These are phyloP conservation scores for Bryoerythrophyllum caledonicum DNA, from an alignment of 225 moss, liverwort and hornwort species.

Conservation along the genomic window DNA sequence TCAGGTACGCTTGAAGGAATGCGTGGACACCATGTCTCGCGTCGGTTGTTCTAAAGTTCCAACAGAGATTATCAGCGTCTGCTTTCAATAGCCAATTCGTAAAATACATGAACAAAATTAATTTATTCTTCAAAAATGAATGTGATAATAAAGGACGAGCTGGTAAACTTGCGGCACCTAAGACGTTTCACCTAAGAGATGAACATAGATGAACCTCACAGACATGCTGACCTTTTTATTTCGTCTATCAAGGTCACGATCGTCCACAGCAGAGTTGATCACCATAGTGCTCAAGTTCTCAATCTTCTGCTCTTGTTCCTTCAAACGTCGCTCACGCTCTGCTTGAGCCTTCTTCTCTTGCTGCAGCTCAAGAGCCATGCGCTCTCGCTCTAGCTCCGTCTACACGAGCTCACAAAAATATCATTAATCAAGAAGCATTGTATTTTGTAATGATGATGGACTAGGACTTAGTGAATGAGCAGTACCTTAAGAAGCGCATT, in stretches of 20 bases:
- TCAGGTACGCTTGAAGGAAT: conserved; percentile 35
- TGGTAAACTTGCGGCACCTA: conserved; percentile 1
- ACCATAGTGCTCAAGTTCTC: conserved; percentile 94
- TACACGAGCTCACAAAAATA: conserved; percentile 39
- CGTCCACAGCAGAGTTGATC: conserved; percentile 87
- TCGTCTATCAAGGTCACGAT: conserved; percentile 72
- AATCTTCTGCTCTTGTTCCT: conserved; percentile 91
- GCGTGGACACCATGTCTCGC: conserved; percentile 95
- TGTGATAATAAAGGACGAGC: not conserved
- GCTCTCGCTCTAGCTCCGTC: conserved; percentile 92
- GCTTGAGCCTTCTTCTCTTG: conserved; percentile 85
- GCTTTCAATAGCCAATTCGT: conserved; percentile 4
- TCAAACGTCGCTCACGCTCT: conserved; percentile 77
- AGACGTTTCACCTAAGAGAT: not conserved
- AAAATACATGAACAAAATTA: not conserved
- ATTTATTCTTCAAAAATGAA: not conserved
- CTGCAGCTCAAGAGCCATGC: conserved; percentile 88
- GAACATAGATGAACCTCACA: not conserved
- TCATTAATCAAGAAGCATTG: conserved; percentile 5
- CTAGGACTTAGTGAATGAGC: not conserved
- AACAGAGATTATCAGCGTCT: conserved; percentile 19
- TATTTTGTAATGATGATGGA: not conserved
- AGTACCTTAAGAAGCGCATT: conserved; percentile 89
- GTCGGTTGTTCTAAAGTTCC: conserved; percentile 68
- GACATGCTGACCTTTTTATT: conserved; percentile 67